Evolutionary conservation across 1,139 yeast genomes (phyloP), one percentile per base, ranked within the genome.

Genomic region (Debaryomycetaceae sp.): DNA sequence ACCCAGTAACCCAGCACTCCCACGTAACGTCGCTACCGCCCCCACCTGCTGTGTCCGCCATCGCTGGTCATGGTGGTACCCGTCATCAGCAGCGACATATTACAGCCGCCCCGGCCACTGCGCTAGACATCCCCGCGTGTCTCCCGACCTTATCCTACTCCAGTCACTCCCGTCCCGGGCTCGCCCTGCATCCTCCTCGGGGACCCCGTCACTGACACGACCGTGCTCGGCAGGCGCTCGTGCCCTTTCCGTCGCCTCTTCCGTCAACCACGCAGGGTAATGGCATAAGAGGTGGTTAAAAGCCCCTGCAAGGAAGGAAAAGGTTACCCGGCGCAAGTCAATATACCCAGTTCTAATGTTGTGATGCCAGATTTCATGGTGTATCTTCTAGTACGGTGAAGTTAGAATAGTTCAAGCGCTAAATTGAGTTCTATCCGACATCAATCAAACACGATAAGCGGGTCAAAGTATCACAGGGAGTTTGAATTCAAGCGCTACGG

Each of bases 341-440:
- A 34, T 31, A 37, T 22, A 34, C 37, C 40, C 42, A 17, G 39
- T 41, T 44, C 47, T 43, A 38, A 41, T 44, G 47, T 44, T 44
- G 47, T 44, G 47, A 44, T 44, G 47, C 42, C 42, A 44, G 41
- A 38, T 38, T 38, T 38, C 24, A 31, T 30, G 36, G 23, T 24
- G 11, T 27, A 27, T 27, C 31, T 27, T 27, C 31, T 27, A 27
- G 31, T 27, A 27, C 31, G 11, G 31, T 27, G 31, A 27, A 27
- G 8, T 27, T 27, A 27, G 31, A 27, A 27, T 27, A 27, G 11
- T 27, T 11, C 31, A 27, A 8, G 8, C 31, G 11, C 31, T 11
- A 27, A 8, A 27, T 27, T 27, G 31, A 8, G 31, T 27, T 27
- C 11, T 27, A 27, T 7, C 31, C 8, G 31, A 27, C 31, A 11